These are phyloP conservation scores for Pulveroboletus sp. DNA, from an alignment of 768 basidiomycete genomes.

Conservation along the genomic window DNA sequence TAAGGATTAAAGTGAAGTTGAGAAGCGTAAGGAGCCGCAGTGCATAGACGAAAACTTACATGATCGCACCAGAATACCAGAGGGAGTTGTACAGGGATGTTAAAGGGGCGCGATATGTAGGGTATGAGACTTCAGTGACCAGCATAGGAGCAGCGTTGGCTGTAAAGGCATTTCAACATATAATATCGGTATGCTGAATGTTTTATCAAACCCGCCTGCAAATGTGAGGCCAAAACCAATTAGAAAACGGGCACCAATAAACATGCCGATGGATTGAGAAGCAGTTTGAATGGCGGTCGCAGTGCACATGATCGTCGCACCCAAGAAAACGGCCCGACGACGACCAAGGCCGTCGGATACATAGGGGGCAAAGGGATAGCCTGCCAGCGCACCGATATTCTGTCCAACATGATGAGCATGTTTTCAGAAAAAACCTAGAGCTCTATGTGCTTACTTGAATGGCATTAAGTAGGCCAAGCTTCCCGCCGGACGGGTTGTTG, in stretches of 20 bases:
- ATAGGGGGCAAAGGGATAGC: conserved; percentile 67
- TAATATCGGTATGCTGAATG: neutral
- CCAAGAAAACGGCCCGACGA: conserved; percentile 58
- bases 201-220: conserved; percentile 39
- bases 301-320: conserved; percentile 62
- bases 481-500: conserved; percentile 49
- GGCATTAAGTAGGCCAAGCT: conserved; percentile 65
- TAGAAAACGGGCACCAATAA: conserved; percentile 75
- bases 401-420: conserved; percentile 21
- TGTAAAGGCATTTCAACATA: conserved; percentile 17
- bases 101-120: conserved; percentile 72
- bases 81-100: conserved; percentile 80
- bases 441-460: conserved; percentile 49
- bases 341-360: conserved; percentile 71
- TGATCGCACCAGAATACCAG: conserved; percentile 80
- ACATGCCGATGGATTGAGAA: conserved; percentile 68
- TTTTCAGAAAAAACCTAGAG: neutral
- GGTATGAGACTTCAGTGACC: conserved; percentile 84
- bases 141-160: conserved; percentile 77
- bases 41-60: conserved; percentile 40
- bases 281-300: conserved; percentile 68
- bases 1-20: neutral
- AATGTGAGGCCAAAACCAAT: conserved; percentile 77
- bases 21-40: neutral
- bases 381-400: conserved; percentile 68